Base-by-base conservation (phyloP, 2,329 filamentous ascomycete genomes). In the Aschersonia sp. region DNA sequence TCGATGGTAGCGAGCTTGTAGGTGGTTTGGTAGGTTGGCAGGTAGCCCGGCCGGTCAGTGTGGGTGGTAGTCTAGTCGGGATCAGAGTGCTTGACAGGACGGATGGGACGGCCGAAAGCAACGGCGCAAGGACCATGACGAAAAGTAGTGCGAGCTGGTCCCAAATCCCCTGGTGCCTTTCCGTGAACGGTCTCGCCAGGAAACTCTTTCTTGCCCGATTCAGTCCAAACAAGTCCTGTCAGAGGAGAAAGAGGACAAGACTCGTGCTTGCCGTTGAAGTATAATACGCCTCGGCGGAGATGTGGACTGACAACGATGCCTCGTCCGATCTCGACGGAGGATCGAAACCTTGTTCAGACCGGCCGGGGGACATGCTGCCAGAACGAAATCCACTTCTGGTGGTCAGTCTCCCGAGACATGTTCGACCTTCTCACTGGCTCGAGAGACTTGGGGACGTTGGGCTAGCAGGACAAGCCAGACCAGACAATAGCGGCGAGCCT, bases 361-460 rank as follows among this genome's bases (percentile, higher is more conserved):
- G 22, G 22, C 22, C 22, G 22, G 32, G 32, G 32, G 32, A 37
- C 32, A 12, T 37, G 32, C 32, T 37, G 32, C 32, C 32, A 44
- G 44, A 41, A 40, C 45, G 44, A 49, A 55, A 44, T 37, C 44
- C 49, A 50, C 49, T 47, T 37, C 43, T 50, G 50, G 53, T 48
- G 50, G 46, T 53, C 41, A 37, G 32, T 37, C 32, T 54, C 52
- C 52, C 53, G 53, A 59, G 56, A 57, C 53, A 59, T 59, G 55
- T 50, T 54, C 50, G 49, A 47, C 32, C 47, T 51, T 51, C 50
- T 48, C 46, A 51, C 48, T 53, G 49, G 49, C 40, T 42, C 40
- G 43, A 5, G 31, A 37, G 32, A 37, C 8, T 37, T 37, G 8
- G 32, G 32, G 22, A 22, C 32, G 12, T 37, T 37, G 32, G 32